Evolutionary conservation across 1,284 basidiomycete genomes (phyloP).

Genomic region (Stygiomarasmius scandens): DNA sequence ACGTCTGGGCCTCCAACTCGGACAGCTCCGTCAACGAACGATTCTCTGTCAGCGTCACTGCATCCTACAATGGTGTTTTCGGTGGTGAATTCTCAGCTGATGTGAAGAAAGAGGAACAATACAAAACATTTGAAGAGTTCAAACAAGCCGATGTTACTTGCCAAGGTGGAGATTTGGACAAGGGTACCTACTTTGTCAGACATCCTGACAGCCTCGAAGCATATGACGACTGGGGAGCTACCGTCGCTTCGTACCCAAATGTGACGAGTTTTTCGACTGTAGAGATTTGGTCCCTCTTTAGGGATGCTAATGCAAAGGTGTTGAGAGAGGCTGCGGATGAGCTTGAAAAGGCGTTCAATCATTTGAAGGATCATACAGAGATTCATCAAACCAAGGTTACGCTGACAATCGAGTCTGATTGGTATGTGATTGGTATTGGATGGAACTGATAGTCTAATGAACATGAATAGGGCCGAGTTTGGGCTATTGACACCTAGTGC

Average conservation of each 20-base stretch:
- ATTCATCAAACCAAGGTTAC: conserved; percentile 7
- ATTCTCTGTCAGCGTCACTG: conserved; percentile 13
- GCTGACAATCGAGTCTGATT: conserved; percentile 5
- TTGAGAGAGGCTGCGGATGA: conserved; percentile 1
- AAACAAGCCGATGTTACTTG: conserved; percentile 21
- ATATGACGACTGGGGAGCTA: background rate
- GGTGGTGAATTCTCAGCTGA: conserved; percentile 2
- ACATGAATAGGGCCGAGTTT: conserved; percentile 1
- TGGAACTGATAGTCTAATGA: background rate
- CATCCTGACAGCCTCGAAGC: conserved; percentile 19
- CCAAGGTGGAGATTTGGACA: conserved; percentile 13
- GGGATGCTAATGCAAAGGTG: background rate
- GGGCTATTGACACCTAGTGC: conserved; percentile 3
- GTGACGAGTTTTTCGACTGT: conserved; percentile 4
- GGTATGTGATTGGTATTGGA: background rate
- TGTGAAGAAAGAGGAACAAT: conserved; percentile 10
- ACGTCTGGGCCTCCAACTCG: conserved; percentile 4
- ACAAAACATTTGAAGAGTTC: conserved; percentile 20
- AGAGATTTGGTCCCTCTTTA: conserved; percentile 3
- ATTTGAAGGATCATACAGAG: conserved; percentile 3
- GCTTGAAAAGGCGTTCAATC: conserved; percentile 3
- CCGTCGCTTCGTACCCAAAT: background rate
- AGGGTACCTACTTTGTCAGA: background rate
- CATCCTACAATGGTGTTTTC: conserved; percentile 8
- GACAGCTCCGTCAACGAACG: background rate